Evolutionary conservation across 2,329 filamentous ascomycete species (phyloP).

Genomic region (Cryphonectria nitschkei): DNA sequence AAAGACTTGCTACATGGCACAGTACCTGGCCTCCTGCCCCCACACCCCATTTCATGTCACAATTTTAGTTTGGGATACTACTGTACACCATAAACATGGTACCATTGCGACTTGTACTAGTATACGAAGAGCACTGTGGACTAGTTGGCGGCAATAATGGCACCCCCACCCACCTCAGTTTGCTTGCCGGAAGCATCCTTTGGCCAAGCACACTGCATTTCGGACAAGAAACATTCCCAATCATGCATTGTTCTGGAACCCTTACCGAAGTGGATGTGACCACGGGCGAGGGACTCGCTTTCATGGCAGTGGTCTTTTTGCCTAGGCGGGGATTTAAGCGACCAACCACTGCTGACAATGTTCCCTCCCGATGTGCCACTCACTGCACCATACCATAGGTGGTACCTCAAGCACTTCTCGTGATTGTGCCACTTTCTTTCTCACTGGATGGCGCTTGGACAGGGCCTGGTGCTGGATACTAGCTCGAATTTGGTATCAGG

Average conservation of each 20-base stretch:
- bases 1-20: not conserved
- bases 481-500: not conserved
- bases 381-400: not conserved
- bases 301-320: not conserved
- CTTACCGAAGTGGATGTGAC: slow-evolving; percentile 8
- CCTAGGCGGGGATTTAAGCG: not conserved
- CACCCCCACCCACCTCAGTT: not conserved
- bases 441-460: not conserved
- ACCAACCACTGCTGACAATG: slow-evolving; percentile 6
- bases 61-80: not conserved
- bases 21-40: not conserved
- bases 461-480: not conserved
- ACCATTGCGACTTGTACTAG: not conserved
- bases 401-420: not conserved
- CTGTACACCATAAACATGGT: not conserved
- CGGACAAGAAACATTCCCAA: not conserved
- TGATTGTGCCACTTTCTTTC: slow-evolving; percentile 3
- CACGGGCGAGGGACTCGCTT: not conserved
- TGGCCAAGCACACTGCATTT: slow-evolving; percentile 1
- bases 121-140: not conserved
- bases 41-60: not conserved
- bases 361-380: not conserved
- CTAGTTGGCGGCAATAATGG: not conserved
- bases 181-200: slow-evolving; percentile 3
- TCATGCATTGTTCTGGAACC: slow-evolving; percentile 11